Percentiles rank a stretch among this genome's conserved stretches.
Evolutionary conservation across 345 rosid genomes (phyloP).

Genomic region (Linum lewisii): DNA sequence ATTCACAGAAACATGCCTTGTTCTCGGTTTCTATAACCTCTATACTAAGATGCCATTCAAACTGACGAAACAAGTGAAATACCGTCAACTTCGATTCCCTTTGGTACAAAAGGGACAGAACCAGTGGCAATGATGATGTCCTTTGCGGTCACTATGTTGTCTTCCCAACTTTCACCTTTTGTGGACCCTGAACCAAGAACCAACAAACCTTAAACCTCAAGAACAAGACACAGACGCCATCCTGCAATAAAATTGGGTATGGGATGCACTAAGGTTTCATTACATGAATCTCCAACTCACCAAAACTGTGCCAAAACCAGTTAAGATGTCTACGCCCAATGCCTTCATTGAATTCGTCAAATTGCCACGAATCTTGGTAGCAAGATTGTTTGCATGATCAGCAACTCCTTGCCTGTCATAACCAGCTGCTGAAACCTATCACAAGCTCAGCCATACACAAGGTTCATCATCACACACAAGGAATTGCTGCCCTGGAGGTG

Average conservation of each 20-base stretch:
- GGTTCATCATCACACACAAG: too few species aligned
- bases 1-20: neutral
- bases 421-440: slow-evolving; percentile 85
- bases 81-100: slow-evolving; percentile 99
- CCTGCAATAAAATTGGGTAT: neutral
- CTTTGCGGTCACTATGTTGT: slow-evolving; percentile 59
- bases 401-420: slow-evolving; percentile 95
- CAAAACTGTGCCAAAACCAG: slow-evolving; percentile 74
- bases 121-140: slow-evolving; percentile 93
- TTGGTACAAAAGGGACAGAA: slow-evolving; percentile 94
- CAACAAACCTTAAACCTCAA: neutral
- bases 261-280: too few species aligned
- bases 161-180: slow-evolving; percentile 84
- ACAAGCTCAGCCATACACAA: slow-evolving; percentile 4
- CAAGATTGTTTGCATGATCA: slow-evolving; percentile 91
- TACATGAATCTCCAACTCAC: slow-evolving; percentile 33
- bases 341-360: slow-evolving; percentile 94
- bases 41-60: too few species aligned
- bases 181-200: slow-evolving; percentile 56
- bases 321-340: slow-evolving; percentile 86
- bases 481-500: too few species aligned
- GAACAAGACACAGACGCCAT: neutral
- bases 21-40: neutral
- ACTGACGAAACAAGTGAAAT: slow-evolving; percentile 11
- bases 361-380: slow-evolving; percentile 76